These are phyloP conservation scores for Pythium diclinum DNA, from an alignment of 352 stramenopile species.

Conservation along the genomic window DNA sequence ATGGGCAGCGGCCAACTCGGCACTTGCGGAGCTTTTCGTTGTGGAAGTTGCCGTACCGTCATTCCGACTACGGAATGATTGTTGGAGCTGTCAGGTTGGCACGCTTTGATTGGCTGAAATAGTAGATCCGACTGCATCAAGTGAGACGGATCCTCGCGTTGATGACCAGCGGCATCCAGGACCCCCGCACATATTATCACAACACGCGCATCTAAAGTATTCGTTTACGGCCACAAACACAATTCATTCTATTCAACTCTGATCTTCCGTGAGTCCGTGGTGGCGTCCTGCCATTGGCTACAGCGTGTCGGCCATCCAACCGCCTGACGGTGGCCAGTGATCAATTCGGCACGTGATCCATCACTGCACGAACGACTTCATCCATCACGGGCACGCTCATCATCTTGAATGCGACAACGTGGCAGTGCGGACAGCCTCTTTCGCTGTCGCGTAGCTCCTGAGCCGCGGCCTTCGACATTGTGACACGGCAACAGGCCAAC, in stretches of 20 bases:
- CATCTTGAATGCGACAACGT: conserved; percentile 9
- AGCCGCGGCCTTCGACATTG: conserved; percentile 3
- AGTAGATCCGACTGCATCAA: too few relatives aligned
- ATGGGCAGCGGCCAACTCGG: neutral
- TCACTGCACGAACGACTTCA: neutral
- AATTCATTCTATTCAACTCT: too few relatives aligned
- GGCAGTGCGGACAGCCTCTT: neutral
- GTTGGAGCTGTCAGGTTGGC: neutral
- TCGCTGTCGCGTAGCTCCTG: neutral
- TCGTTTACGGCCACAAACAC: too few relatives aligned
- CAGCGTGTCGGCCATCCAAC: neutral
- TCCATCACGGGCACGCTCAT: conserved; percentile 1
- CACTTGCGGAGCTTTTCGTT: neutral
- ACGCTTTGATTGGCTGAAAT: neutral
- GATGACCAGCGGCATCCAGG: too few relatives aligned
- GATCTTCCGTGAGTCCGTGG: neutral
- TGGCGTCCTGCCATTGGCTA: neutral
- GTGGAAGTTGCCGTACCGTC: neutral
- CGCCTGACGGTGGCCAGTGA: too few relatives aligned
- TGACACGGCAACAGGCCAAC: conserved; percentile 7
- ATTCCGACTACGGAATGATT: neutral
- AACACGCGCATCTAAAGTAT: neutral
- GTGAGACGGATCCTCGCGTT: too few relatives aligned
- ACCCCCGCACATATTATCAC: neutral
- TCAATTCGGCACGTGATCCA: conserved; percentile 1